Conservation (phyloP, 805 yeast genomes). For the Monosporozyma aerobia region DNA sequence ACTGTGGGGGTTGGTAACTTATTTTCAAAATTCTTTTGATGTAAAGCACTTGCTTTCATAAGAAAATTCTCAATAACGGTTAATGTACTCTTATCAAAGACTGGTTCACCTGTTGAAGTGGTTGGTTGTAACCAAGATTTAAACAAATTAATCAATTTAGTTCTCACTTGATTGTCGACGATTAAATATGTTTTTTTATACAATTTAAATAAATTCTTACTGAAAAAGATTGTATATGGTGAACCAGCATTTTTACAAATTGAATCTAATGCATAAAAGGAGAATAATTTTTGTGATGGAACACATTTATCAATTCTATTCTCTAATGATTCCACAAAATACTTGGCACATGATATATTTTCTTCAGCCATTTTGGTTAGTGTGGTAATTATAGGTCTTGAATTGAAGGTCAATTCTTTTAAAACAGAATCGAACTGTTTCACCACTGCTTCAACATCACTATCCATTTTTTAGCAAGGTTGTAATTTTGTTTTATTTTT, state of each 20-base stretch:
- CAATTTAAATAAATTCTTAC: slow-evolving; percentile 46
- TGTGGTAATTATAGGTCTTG: slow-evolving; percentile 80
- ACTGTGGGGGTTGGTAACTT: slow-evolving; percentile 26
- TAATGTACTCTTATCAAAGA: slow-evolving; percentile 65
- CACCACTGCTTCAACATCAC: slow-evolving; percentile 29
- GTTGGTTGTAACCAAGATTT: slow-evolving; percentile 79
- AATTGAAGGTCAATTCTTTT: slow-evolving; percentile 73
- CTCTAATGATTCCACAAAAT: slow-evolving; percentile 67
- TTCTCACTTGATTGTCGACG: slow-evolving; percentile 66
- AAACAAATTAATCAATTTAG: slow-evolving; percentile 66
- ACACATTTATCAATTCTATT: slow-evolving; percentile 65
- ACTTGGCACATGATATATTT: slow-evolving; percentile 65
- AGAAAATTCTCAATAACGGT: slow-evolving; percentile 68
- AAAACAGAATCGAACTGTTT: slow-evolving; percentile 65
- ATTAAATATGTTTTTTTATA: slow-evolving; percentile 72
- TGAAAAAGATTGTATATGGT: slow-evolving; percentile 82
- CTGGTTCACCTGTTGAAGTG: slow-evolving; percentile 34
- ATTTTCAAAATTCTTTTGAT: slow-evolving; percentile 29
- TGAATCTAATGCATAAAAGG: slow-evolving; percentile 81
- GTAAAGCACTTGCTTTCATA: slow-evolving; percentile 44
- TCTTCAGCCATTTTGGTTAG: slow-evolving; percentile 83
- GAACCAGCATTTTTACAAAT: slow-evolving; percentile 84
- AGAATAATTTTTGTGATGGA: slow-evolving; percentile 76
- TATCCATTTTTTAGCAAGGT: slow-evolving; percentile 9
- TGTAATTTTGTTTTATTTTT: not conserved